phyloP scores from a whole-genome alignment of 495 filamentous ascomycete species.

The Cercophora newfieldiana region DNA sequence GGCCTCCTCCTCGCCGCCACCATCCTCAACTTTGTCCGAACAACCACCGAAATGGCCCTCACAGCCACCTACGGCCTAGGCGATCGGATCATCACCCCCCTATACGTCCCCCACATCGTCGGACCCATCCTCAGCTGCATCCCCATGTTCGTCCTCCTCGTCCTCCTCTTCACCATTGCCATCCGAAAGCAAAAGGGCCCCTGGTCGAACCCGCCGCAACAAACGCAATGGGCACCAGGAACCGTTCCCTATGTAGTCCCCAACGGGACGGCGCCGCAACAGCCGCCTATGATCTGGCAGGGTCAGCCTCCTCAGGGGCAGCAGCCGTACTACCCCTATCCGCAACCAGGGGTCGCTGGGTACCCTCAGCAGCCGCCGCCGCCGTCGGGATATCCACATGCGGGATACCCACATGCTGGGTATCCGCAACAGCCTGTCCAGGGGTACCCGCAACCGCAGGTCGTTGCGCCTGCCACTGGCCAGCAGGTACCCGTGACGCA shows the following conservation, averaged over 20 bases:
- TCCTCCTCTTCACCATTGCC: slow-evolving; percentile 20
- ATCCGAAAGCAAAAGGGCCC: slow-evolving; percentile 19
- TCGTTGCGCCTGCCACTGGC: not conserved
- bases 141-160: slow-evolving; percentile 22
- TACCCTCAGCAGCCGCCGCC: not conserved
- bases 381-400: not conserved
- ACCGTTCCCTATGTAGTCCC: not conserved
- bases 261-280: not conserved
- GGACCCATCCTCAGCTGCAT: slow-evolving; percentile 19
- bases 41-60: slow-evolving; percentile 12
- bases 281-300: not conserved
- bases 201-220: slow-evolving; percentile 19
- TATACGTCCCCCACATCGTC: slow-evolving; percentile 8
- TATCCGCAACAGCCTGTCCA: not conserved
- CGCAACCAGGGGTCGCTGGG: not conserved
- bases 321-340: not conserved
- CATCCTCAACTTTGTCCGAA: slow-evolving; percentile 22
- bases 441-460: not conserved
- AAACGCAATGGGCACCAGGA: not conserved
- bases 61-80: slow-evolving; percentile 1
- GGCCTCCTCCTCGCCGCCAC: slow-evolving; percentile 17
- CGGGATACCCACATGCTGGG: not conserved
- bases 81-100: not conserved
- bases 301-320: not conserved
- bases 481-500: not conserved